Percentiles rank a stretch among this genome's conserved stretches.
These are phyloP conservation scores for Melanopsichium pennsylvanicum DNA, from an alignment of 1,284 basidiomycete genomes.

Conservation along the genomic window DNA sequence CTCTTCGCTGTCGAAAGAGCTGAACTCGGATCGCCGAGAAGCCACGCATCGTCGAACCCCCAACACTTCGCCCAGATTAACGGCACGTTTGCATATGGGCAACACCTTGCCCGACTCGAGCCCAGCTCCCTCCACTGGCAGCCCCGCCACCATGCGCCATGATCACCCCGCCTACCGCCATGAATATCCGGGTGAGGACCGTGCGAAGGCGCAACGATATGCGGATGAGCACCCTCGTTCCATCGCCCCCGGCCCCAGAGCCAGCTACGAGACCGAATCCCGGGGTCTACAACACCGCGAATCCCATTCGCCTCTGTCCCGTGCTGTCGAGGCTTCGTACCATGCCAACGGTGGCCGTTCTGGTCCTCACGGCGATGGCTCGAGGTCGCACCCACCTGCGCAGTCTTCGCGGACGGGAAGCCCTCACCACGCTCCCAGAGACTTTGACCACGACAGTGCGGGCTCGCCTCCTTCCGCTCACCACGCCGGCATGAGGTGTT, in stretches of 20 bases:
- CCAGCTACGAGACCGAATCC: constrained; percentile 21
- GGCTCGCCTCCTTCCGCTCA: constrained; percentile 33
- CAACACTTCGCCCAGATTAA: constrained; percentile 32
- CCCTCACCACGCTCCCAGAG: constrained; percentile 18
- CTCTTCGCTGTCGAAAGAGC: constrained; percentile 34
- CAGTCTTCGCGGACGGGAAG: constrained; percentile 18
- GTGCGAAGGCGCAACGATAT: constrained; percentile 24
- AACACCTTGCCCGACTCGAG: constrained; percentile 41
- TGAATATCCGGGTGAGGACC: constrained; percentile 31
- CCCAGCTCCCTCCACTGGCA: constrained; percentile 34
- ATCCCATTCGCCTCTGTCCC: constrained; percentile 2
- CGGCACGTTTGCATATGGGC: constrained; percentile 37
- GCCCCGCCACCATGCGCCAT: constrained; percentile 37
- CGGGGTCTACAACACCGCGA: constrained; percentile 16
- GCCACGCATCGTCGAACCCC: constrained; percentile 32
- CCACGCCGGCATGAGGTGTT: constrained; percentile 69
- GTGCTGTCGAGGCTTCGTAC: constrained; percentile 15
- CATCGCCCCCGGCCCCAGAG: constrained; percentile 26
- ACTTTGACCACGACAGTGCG: constrained; percentile 22
- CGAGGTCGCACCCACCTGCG: background rate
- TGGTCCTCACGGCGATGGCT: constrained; percentile 3
- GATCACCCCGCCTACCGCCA: constrained; percentile 25
- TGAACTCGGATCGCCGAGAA: constrained; percentile 29
- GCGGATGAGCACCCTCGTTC: constrained; percentile 26
- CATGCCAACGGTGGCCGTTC: constrained; percentile 19